These are phyloP conservation scores for Roridomyces roridus DNA, from an alignment of 768 basidiomycete genomes.

Conservation along the genomic window DNA sequence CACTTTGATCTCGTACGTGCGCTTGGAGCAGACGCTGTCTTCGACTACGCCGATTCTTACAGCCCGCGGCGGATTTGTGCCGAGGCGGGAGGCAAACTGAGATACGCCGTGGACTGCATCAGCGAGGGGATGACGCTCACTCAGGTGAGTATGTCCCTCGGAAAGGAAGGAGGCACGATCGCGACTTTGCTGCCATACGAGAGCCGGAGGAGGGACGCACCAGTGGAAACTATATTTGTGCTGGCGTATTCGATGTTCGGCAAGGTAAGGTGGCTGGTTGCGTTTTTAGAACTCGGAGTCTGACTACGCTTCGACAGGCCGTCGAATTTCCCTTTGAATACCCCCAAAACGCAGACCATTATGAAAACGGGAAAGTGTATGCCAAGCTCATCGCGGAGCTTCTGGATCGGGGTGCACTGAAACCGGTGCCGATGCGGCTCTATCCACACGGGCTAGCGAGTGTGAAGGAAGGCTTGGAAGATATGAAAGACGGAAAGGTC, in stretches of 20 bases:
- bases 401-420: constrained; percentile 14
- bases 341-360: constrained; percentile 16
- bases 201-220: constrained; percentile 19
- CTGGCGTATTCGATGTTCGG: constrained; percentile 28
- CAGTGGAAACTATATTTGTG: constrained; percentile 23
- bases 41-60: constrained; percentile 41
- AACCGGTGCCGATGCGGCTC: constrained; percentile 23
- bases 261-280: constrained; percentile 14
- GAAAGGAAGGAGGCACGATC: constrained; percentile 29
- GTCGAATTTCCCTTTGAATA: background rate
- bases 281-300: background rate
- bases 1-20: constrained; percentile 42
- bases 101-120: constrained; percentile 34
- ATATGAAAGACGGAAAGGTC: constrained; percentile 13
- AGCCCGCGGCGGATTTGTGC: constrained; percentile 32
- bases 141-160: constrained; percentile 28
- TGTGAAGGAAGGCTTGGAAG: constrained; percentile 8
- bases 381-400: constrained; percentile 22
- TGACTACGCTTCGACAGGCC: background rate
- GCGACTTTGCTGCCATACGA: constrained; percentile 31
- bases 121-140: constrained; percentile 31
- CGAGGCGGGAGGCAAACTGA: constrained; percentile 29
- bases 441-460: constrained; percentile 27
- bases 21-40: constrained; percentile 49
- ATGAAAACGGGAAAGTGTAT: constrained; percentile 22